Percentiles rank a stretch among this genome's conserved stretches.
Conservation (phyloP, 768 basidiomycete genomes). For the Tricholoma flavovirens region DNA sequence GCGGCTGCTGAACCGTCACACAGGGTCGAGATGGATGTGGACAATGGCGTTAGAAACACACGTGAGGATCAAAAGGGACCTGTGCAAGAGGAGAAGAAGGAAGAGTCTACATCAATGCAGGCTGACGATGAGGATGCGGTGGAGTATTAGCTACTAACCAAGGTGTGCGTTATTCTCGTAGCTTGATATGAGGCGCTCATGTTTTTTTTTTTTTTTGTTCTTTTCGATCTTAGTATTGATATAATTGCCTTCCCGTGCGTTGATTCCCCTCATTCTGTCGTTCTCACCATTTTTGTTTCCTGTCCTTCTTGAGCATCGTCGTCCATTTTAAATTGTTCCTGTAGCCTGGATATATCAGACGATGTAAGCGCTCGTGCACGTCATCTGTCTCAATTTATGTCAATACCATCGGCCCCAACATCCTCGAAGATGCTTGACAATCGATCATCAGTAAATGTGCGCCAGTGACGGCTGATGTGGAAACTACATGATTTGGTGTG, state of each 20-base stretch:
- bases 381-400: background rate
- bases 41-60: constrained; percentile 24
- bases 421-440: background rate
- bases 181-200: background rate
- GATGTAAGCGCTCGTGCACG: background rate
- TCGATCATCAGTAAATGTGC: background rate
- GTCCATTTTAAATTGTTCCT: background rate
- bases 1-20: background rate
- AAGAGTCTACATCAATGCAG: constrained; percentile 46
- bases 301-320: background rate
- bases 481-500: background rate
- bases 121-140: constrained; percentile 79
- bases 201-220: background rate
- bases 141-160: constrained; percentile 52
- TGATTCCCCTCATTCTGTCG: constrained; percentile 17
- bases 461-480: background rate
- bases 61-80: constrained; percentile 32
- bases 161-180: constrained; percentile 6
- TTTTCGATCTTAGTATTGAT: constrained; percentile 8
- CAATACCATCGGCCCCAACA: background rate
- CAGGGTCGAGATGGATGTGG: constrained; percentile 33
- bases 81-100: constrained; percentile 43
- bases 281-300: constrained; percentile 15
- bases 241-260: constrained; percentile 25
- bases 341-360: background rate